Percentiles rank a stretch among this genome's conserved stretches.
phyloP scores from a whole-genome alignment of 2,329 filamentous ascomycete species.

The Colletotrichum sp. region DNA sequence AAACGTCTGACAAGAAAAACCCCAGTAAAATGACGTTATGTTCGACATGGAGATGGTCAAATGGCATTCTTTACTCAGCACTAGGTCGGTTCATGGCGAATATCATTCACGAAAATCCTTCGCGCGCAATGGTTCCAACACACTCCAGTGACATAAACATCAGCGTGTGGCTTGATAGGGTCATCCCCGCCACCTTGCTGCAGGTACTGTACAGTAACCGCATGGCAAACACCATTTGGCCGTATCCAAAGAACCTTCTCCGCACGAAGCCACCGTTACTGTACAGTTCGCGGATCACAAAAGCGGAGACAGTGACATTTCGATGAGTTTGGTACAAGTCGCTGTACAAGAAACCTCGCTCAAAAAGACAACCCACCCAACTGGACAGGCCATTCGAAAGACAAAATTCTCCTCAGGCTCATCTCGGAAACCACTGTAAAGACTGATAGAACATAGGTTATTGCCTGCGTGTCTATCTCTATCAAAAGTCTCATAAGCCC shows the following conservation, averaged over 20 bases:
- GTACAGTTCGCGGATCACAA: not conserved
- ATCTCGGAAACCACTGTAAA: not conserved
- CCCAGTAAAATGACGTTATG: fast-evolving
- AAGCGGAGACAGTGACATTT: not conserved
- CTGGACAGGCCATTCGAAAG: not conserved
- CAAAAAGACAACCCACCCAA: not conserved
- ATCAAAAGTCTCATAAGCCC: not conserved
- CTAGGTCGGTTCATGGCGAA: not conserved
- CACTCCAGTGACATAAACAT: not conserved
- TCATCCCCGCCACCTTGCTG: not conserved
- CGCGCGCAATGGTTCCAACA: fast-evolving
- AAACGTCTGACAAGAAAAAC: not conserved
- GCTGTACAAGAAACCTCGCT: not conserved
- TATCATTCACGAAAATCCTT: not conserved
- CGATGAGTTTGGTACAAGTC: not conserved
- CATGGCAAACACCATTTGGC: not conserved
- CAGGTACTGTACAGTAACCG: not conserved
- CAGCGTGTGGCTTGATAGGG: not conserved
- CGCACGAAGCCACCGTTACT: not conserved
- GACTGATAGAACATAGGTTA: fast-evolving
- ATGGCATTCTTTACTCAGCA: not conserved
- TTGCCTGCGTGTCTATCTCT: not conserved
- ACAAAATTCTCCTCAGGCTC: not conserved
- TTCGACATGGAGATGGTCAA: fast-evolving
- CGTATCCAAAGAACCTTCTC: not conserved